Evolutionary conservation across 208 protist genomes (phyloP).

Genomic region (Crithidia brevicula): DNA sequence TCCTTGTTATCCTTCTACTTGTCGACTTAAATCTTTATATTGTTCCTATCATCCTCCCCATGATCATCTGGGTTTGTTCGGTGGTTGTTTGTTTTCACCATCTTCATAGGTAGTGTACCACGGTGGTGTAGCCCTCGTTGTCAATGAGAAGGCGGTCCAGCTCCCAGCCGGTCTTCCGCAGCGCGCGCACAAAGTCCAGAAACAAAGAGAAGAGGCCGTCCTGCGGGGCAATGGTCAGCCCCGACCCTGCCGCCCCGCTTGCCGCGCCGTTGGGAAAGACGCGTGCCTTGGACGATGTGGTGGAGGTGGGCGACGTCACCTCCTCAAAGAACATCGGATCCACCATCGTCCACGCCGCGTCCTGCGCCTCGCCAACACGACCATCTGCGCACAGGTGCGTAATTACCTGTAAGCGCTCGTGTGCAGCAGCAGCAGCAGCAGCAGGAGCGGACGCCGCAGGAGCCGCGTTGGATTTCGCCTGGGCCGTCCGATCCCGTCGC

Average conservation of each 20-base stretch:
- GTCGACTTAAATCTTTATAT: too few species aligned
- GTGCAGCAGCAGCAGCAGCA: neutral
- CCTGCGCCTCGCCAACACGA: neutral
- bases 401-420: constrained; percentile 34
- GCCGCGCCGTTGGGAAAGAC: neutral
- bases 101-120: constrained; percentile 44
- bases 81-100: neutral
- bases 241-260: neutral
- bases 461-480: too few species aligned
- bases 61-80: too few species aligned
- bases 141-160: constrained; percentile 45
- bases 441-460: too few species aligned
- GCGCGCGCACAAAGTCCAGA: constrained; percentile 36
- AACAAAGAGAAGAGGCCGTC: constrained; percentile 41
- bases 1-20: too few species aligned
- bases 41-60: too few species aligned
- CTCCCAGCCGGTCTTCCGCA: constrained; percentile 44
- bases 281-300: neutral
- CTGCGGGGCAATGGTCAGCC: neutral
- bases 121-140: constrained; percentile 45
- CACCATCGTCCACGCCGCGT: neutral
- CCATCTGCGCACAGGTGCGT: constrained; percentile 40
- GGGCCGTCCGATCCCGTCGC: neutral
- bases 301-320: constrained; percentile 17
- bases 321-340: constrained; percentile 1